Evolutionary conservation across 2,329 filamentous ascomycete species (phyloP).

Genomic region (Sarocladium kiliense): DNA sequence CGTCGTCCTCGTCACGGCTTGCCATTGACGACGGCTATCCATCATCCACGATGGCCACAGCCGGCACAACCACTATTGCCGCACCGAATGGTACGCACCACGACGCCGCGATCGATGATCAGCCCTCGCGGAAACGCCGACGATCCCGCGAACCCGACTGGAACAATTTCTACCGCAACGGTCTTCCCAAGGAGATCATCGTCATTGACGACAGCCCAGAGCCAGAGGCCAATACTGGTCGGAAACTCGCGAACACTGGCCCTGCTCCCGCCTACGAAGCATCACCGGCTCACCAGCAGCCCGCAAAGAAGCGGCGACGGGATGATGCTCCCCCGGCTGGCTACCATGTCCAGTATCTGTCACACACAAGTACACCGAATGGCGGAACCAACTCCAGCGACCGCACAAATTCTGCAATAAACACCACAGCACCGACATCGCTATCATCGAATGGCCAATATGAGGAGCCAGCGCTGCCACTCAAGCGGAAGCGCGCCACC

Average conservation of each 20-base stretch:
- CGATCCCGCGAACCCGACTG: constrained; percentile 67
- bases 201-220: constrained; percentile 73
- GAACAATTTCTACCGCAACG: constrained; percentile 77
- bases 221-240: constrained; percentile 39
- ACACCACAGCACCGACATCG: constrained; percentile 88
- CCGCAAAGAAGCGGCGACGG: constrained; percentile 71
- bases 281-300: constrained; percentile 35
- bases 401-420: constrained; percentile 71
- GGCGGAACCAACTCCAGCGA: constrained; percentile 76
- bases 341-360: constrained; percentile 70
- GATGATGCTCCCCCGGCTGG: constrained; percentile 46
- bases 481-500: constrained; percentile 86
- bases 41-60: constrained; percentile 12
- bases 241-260: constrained; percentile 25
- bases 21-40: constrained; percentile 8
- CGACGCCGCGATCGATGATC: constrained; percentile 12
- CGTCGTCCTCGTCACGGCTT: constrained; percentile 16
- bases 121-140: constrained; percentile 43
- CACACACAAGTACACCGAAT: constrained; percentile 67
- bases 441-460: constrained; percentile 57
- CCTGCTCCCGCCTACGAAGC: constrained; percentile 20
- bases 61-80: constrained; percentile 14
- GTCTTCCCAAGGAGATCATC: constrained; percentile 78
- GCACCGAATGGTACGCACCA: constrained; percentile 17
- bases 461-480: constrained; percentile 61